phyloP scores from a whole-genome alignment of 768 basidiomycete species.

The Cystofilobasidium macerans region DNA sequence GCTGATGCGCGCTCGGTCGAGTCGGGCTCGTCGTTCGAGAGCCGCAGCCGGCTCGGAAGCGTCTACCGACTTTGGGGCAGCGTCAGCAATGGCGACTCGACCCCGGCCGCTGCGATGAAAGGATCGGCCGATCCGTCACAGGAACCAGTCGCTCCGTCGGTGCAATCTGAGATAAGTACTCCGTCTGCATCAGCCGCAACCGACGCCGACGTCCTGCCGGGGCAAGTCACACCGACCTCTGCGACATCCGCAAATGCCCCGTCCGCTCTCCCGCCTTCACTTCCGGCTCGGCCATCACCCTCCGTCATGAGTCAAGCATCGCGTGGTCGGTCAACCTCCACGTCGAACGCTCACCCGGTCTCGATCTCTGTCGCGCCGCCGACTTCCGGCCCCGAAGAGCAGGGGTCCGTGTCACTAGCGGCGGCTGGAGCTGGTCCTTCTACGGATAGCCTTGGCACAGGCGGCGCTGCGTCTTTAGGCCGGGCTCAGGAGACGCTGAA shows the following conservation, averaged over 20 bases:
- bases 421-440: neutral
- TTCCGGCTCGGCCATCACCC: too few species aligned
- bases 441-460: neutral
- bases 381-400: too few species aligned
- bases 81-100: neutral
- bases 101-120: neutral
- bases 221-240: too few species aligned
- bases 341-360: too few species aligned
- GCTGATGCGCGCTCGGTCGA: neutral
- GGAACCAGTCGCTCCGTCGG: neutral
- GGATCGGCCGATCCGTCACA: neutral
- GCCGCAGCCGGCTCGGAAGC: constrained; percentile 2
- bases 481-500: neutral
- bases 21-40: neutral
- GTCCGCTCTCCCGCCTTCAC: too few species aligned
- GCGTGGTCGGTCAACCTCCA: too few species aligned
- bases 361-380: too few species aligned
- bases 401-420: too few species aligned
- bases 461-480: neutral
- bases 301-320: too few species aligned
- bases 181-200: neutral
- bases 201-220: too few species aligned
- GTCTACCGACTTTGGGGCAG: neutral
- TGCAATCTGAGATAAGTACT: too few species aligned
- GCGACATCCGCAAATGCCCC: too few species aligned